phyloP scores from a whole-genome alignment of 1,284 basidiomycete species.

The Cystobasidium slooffiae region DNA sequence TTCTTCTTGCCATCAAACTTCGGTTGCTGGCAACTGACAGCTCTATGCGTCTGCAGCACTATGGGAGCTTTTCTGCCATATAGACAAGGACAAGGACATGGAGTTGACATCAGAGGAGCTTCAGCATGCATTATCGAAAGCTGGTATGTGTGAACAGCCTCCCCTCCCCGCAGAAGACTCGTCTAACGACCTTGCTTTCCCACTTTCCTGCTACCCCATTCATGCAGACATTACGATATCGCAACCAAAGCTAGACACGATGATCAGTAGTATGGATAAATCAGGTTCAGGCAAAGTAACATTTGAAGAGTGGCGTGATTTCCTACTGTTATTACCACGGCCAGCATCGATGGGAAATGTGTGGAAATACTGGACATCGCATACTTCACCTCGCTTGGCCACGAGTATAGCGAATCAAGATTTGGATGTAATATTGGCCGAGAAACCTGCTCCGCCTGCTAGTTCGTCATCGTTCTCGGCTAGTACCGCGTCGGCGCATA shows the following conservation, averaged over 20 bases:
- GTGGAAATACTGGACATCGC: constrained; percentile 61
- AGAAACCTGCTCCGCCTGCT: constrained; percentile 23
- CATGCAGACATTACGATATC: constrained; percentile 45
- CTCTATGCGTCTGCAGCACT: neutral
- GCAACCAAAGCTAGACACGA: constrained; percentile 45
- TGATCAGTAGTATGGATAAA: constrained; percentile 46
- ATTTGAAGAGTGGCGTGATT: constrained; percentile 87
- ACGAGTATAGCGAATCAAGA: constrained; percentile 50
- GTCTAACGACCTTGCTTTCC: neutral
- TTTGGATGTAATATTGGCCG: constrained; percentile 46
- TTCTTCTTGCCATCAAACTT: neutral
- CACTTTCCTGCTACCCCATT: neutral
- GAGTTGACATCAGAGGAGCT: constrained; percentile 41
- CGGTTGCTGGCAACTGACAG: neutral
- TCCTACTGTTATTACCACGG: constrained; percentile 80
- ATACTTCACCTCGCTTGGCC: constrained; percentile 44
- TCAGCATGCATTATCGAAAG: constrained; percentile 28
- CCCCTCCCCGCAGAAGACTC: neutral
- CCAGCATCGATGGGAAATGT: constrained; percentile 81
- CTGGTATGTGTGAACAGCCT: neutral
- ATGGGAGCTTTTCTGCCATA: constrained; percentile 26
- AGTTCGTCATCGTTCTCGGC: constrained; percentile 2
- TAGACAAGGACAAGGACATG: constrained; percentile 45
- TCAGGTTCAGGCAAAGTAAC: constrained; percentile 61
- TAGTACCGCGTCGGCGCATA: constrained; percentile 16